Base-by-base conservation (phyloP, 2,329 filamentous ascomycete genomes). In the Penicillium aurantiogriseum region DNA sequence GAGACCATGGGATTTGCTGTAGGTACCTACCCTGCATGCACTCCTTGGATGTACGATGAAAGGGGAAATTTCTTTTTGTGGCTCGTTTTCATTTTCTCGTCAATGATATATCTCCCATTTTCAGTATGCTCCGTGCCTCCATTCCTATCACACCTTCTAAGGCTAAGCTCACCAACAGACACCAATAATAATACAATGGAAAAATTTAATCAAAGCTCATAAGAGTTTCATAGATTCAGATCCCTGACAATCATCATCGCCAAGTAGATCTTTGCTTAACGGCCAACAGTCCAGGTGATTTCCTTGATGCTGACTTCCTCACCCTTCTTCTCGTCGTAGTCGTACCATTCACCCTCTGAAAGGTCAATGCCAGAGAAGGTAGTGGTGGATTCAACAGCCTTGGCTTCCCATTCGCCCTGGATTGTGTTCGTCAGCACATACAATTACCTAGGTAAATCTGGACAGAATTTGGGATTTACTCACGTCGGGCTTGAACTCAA, bases 251-350 rank as follows among this genome's bases (percentile, higher is more conserved):
- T 36, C 44, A 13, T 25, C 40, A 49, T 48, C 29, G n/a, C 15
- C 17, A 35, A 17, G 36, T 86, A 35, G 13, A 44, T 25, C 29
- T 25, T 33, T 10, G 85, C 63, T 36, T 47, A 56, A 42, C 91
- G 83, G 63, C 85, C 83, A 64, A 99, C 89, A 64, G 92, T 88
- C 91, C 92, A 99, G 60, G 85, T 90, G 54, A 96, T 75, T 31
- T 94, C 90, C 72, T 91, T 93, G 73, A 97, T 92, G 74, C 90
- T 94, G 46, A 97, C 92, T 75, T 97, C 92, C 49, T 96, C 91
- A 0, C 88, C 83, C 0, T 90, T 84, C 80, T 97, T 97, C 77
- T 97, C 92, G 66, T 97, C 92, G 69, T 97, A 99, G 67, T 97
- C 93, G 75, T 89, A 99, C 94, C 94, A 99, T 68, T 99, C 94